phyloP scores from a whole-genome alignment of 805 yeast species.

The Starmerella bombi region DNA sequence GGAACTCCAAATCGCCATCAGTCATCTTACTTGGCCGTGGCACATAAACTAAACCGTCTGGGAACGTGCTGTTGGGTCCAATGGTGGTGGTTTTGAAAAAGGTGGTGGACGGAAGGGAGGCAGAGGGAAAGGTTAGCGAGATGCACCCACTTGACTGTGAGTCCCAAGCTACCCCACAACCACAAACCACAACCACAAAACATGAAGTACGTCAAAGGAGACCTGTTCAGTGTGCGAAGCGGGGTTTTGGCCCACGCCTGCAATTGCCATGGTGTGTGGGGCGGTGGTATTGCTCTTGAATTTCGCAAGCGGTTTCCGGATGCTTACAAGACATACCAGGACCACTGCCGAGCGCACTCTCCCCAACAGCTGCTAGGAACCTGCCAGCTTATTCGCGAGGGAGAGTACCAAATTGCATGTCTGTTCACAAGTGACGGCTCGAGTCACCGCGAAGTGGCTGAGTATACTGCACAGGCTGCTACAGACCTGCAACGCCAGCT shows the following conservation, averaged over 20 bases:
- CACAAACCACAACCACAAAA: too few relatives aligned
- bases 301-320: constrained; percentile 43
- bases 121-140: too few relatives aligned
- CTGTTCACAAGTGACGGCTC: constrained; percentile 48
- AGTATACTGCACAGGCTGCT: constrained; percentile 40
- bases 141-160: too few relatives aligned
- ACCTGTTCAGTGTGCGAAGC: constrained; percentile 35
- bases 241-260: constrained; percentile 64
- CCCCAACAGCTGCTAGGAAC: constrained; percentile 40
- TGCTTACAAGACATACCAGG: constrained; percentile 39
- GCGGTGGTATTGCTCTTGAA: constrained; percentile 64
- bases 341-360: constrained; percentile 30
- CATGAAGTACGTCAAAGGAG: constrained; percentile 39
- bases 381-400: constrained; percentile 35
- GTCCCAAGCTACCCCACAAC: too few relatives aligned
- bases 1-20: constrained; percentile 21
- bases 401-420: constrained; percentile 41
- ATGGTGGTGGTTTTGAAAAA: too few relatives aligned
- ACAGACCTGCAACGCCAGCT: constrained; percentile 33
- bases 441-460: constrained; percentile 35
- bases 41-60: neutral
- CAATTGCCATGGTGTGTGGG: constrained; percentile 70
- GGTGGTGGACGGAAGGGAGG: too few relatives aligned
- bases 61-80: too few relatives aligned
- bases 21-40: neutral